Evolutionary conservation across 2,329 filamentous ascomycete genomes (phyloP).

Genomic region (Cytospora paraplurivora): DNA sequence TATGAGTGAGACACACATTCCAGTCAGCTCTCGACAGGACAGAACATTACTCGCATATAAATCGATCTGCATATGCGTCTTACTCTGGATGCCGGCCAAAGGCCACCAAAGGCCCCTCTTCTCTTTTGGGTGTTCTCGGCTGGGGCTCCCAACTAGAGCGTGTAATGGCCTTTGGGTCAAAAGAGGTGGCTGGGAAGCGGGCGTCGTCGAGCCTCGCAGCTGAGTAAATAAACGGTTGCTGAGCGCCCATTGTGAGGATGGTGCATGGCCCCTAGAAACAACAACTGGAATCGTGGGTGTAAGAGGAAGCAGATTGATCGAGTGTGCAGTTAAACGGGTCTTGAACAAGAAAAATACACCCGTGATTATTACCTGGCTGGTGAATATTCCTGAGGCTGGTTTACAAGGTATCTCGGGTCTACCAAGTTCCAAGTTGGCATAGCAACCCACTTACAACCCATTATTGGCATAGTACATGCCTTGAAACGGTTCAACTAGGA

Average conservation of each 20-base stretch:
- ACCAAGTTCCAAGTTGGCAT: slow-evolving; percentile 10
- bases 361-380: neutral
- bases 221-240: slow-evolving; percentile 73
- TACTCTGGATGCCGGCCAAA: slow-evolving; percentile 90
- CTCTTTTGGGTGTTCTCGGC: slow-evolving; percentile 62
- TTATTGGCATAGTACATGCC: neutral
- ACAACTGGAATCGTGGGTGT: neutral
- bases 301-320: neutral
- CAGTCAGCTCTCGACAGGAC: neutral
- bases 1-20: slow-evolving; percentile 33
- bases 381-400: slow-evolving; percentile 21
- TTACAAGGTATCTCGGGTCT: neutral
- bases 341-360: neutral
- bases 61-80: slow-evolving; percentile 33
- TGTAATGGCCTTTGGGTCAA: slow-evolving; percentile 86
- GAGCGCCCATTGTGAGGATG: slow-evolving; percentile 37
- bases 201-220: slow-evolving; percentile 48
- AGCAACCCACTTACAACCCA: slow-evolving; percentile 6
- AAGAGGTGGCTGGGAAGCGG: slow-evolving; percentile 58
- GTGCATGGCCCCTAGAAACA: neutral
- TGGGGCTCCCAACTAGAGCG: slow-evolving; percentile 73
- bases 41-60: neutral
- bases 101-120: slow-evolving; percentile 75
- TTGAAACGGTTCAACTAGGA: neutral
- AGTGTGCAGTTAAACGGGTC: neutral